These are phyloP conservation scores for Pythium guiyangense DNA, from an alignment of 352 stramenopile genomes.

Conservation along the genomic window DNA sequence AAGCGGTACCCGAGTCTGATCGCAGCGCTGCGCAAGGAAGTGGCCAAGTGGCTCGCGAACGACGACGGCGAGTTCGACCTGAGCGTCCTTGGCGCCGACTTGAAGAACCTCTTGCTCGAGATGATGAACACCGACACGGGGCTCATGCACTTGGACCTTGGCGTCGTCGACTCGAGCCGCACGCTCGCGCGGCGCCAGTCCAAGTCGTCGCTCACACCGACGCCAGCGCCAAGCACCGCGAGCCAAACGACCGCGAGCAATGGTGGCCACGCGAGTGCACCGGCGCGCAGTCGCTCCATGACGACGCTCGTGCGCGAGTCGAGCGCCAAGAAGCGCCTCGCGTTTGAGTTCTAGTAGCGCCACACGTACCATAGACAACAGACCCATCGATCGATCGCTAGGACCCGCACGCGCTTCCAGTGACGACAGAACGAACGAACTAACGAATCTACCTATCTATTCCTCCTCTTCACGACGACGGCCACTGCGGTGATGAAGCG, in stretches of 20 bases:
- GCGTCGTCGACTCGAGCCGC: conserved; percentile 29
- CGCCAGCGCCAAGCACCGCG: conserved; percentile 17
- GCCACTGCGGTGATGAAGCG: not conserved
- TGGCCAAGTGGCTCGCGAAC: conserved; percentile 70
- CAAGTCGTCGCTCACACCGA: conserved; percentile 26
- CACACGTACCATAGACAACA: too few relatives aligned
- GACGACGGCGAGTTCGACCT: conserved; percentile 71
- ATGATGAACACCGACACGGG: conserved; percentile 83
- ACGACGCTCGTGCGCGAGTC: conserved; percentile 25
- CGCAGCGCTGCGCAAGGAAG: conserved; percentile 49
- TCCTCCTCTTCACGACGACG: not conserved
- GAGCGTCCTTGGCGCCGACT: conserved; percentile 58
- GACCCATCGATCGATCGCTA: too few relatives aligned
- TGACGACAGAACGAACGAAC: too few relatives aligned
- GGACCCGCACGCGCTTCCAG: too few relatives aligned
- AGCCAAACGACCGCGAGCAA: conserved; percentile 11
- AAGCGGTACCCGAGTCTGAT: conserved; percentile 64
- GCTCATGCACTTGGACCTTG: conserved; percentile 81
- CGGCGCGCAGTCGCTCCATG: conserved; percentile 29
- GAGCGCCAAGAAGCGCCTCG: conserved; percentile 24
- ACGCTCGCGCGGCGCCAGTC: conserved; percentile 26
- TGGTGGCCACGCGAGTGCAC: conserved; percentile 14
- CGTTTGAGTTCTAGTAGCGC: conserved; percentile 20
- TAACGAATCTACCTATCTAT: not conserved
- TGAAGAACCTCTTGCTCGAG: conserved; percentile 68